These are phyloP conservation scores for Colletotrichum somersetense DNA, from an alignment of 2,329 filamentous ascomycete genomes.

Conservation along the genomic window DNA sequence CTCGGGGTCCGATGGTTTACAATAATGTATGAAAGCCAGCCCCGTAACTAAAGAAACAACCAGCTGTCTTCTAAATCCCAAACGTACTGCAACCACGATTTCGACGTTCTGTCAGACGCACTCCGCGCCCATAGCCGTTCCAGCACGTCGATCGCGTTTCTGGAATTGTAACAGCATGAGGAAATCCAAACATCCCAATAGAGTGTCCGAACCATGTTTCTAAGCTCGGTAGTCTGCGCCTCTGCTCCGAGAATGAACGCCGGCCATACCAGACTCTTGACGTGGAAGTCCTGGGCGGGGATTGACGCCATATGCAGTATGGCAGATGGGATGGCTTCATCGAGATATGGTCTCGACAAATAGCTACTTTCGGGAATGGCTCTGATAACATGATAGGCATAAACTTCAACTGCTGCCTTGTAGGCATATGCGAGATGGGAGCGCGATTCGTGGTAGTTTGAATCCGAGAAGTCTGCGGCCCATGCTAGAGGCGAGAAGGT, in stretches of 20 bases:
- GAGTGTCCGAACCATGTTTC: conserved; percentile 9
- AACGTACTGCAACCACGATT: conserved; percentile 27
- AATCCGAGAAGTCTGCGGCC: conserved; percentile 24
- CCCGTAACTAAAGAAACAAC: conserved; percentile 21
- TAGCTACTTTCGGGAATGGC: neutral
- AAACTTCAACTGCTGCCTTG: conserved; percentile 30
- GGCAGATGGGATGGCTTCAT: conserved; percentile 1
- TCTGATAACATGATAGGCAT: conserved; percentile 17
- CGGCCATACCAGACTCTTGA: conserved; percentile 37
- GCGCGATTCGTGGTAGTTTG: conserved; percentile 8
- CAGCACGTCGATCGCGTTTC: conserved; percentile 22
- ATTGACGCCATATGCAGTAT: conserved; percentile 27
- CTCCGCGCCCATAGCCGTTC: conserved; percentile 27
- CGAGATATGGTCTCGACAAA: neutral
- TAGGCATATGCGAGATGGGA: conserved; percentile 34
- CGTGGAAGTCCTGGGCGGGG: conserved; percentile 25
- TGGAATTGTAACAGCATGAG: conserved; percentile 34
- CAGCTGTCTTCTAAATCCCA: conserved; percentile 34
- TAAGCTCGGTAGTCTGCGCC: conserved; percentile 7
- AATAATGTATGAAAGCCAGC: neutral
- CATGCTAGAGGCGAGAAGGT: conserved; percentile 21
- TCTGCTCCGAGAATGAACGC: conserved; percentile 31
- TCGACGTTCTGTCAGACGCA: neutral
- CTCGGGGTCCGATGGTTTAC: neutral
- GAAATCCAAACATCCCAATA: conserved; percentile 32